Evolutionary conservation across 495 filamentous ascomycete species (phyloP).

Genomic region (Talaromyces borbonicus): DNA sequence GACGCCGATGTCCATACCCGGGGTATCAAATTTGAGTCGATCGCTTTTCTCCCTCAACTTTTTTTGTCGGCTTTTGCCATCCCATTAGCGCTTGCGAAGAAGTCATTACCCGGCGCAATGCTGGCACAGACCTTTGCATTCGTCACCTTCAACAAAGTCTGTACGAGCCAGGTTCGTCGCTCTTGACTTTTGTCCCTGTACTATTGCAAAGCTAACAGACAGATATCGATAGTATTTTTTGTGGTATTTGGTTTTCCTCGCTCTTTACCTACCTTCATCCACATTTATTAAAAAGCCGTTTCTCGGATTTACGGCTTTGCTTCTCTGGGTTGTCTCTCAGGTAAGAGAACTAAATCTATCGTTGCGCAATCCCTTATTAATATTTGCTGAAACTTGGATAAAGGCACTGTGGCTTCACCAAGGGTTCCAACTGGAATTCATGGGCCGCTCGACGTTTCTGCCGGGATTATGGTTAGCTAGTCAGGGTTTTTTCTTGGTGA

Average conservation of each 20-base stretch:
- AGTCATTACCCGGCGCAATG: conserved; percentile 73
- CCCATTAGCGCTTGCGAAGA: conserved; percentile 72
- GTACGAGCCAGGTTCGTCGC: conserved; percentile 80
- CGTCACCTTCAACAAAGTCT: conserved; percentile 96
- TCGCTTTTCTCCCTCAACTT: conserved; percentile 85
- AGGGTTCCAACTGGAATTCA: conserved; percentile 78
- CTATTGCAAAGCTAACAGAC: neutral
- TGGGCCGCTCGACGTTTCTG: conserved; percentile 75
- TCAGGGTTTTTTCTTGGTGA: conserved; percentile 72
- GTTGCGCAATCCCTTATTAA: neutral
- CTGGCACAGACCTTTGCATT: conserved; percentile 98
- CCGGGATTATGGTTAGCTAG: conserved; percentile 71
- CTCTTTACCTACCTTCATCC: conserved; percentile 77
- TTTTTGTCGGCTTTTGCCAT: conserved; percentile 65
- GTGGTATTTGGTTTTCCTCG: conserved; percentile 91
- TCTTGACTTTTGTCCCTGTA: neutral
- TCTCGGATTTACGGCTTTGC: conserved; percentile 52
- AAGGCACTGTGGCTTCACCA: conserved; percentile 83
- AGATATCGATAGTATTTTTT: conserved; percentile 68
- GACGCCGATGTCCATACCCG: conserved; percentile 11
- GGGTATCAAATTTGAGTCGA: conserved; percentile 51
- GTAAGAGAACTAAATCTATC: conserved; percentile 20
- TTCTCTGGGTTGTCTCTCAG: conserved; percentile 63
- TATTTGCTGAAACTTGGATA: neutral
- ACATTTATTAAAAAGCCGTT: conserved; percentile 50